Evolutionary conservation across 225 moss, liverwort and hornwort species (phyloP).

Genomic region (Marchantia polymorpha): DNA sequence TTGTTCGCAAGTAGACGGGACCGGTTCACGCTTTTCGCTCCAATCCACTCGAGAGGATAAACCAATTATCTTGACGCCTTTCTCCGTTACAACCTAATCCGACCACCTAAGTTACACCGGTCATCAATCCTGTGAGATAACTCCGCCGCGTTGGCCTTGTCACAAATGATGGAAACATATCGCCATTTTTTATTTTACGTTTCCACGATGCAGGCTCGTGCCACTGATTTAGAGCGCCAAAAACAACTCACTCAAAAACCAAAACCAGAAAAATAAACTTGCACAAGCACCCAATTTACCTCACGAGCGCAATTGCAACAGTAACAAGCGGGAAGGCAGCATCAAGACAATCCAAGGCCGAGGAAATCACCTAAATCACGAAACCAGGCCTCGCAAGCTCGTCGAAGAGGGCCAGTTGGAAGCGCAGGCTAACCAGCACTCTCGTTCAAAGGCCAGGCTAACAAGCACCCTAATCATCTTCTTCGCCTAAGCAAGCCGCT

Average conservation of each 20-base stretch:
- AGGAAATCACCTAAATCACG: not conserved
- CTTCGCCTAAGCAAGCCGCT: not conserved
- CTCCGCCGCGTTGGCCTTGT: not conserved
- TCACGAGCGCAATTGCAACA: not conserved
- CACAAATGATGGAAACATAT: not conserved
- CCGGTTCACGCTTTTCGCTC: not conserved
- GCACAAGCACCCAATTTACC: not conserved
- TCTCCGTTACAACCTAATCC: not conserved
- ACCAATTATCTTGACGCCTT: not conserved
- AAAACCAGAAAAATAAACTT: not conserved
- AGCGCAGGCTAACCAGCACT: not conserved
- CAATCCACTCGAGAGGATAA: not conserved
- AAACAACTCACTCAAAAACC: not conserved
- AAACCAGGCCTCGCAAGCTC: slow-evolving; percentile 7
- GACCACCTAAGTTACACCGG: not conserved
- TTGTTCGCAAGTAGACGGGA: not conserved
- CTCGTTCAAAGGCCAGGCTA: not conserved
- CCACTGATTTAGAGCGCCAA: slow-evolving; percentile 7
- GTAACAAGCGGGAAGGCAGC: not conserved
- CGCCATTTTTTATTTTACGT: not conserved
- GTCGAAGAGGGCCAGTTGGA: not conserved
- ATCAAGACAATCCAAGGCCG: not conserved
- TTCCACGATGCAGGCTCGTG: not conserved
- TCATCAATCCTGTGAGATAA: not conserved
- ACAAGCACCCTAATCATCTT: not conserved